Conservation (phyloP, 2,329 filamentous ascomycete genomes). For the Knoxdaviesia proteae region DNA sequence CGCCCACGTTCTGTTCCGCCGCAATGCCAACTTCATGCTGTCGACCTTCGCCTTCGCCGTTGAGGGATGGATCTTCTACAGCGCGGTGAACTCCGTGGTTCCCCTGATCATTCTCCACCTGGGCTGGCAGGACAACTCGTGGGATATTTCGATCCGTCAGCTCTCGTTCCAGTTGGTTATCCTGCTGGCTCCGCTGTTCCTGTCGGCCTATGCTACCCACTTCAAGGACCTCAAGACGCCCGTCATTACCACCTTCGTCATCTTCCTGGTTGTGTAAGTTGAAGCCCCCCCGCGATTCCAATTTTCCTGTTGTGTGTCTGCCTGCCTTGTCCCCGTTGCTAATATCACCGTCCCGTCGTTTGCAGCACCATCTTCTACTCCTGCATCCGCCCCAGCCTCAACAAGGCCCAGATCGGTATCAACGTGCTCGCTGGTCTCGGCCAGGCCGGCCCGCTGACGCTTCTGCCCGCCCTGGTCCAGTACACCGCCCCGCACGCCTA, state of each 20-base stretch:
- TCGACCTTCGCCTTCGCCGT: slow-evolving; percentile 33
- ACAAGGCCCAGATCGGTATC: slow-evolving; percentile 22
- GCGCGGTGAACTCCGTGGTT: slow-evolving; percentile 27
- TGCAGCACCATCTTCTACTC: slow-evolving; percentile 22
- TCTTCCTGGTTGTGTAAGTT: slow-evolving; percentile 25
- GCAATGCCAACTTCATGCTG: slow-evolving; percentile 31
- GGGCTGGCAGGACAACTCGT: slow-evolving; percentile 23
- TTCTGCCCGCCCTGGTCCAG: slow-evolving; percentile 27
- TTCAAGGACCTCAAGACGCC: slow-evolving; percentile 27
- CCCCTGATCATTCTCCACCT: slow-evolving; percentile 26
- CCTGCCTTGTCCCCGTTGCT: too few species aligned
- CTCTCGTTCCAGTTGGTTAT: slow-evolving; percentile 20
- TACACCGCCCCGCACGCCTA: slow-evolving; percentile 31
- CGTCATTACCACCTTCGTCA: slow-evolving; percentile 20
- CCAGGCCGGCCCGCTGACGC: slow-evolving; percentile 25
- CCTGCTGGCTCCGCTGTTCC: slow-evolving; percentile 14
- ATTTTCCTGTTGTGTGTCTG: too few species aligned
- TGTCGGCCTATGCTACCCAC: slow-evolving; percentile 20
- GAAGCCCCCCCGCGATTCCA: too few species aligned
- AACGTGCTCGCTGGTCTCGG: slow-evolving; percentile 25
- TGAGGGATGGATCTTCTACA: slow-evolving; percentile 38
- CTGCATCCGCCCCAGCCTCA: slow-evolving; percentile 20
- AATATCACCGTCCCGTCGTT: too few species aligned
- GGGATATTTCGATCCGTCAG: slow-evolving; percentile 26
- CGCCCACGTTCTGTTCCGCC: slow-evolving; percentile 32